Conservation (phyloP, 257 asterid genomes). For the Misopates orontium region DNA sequence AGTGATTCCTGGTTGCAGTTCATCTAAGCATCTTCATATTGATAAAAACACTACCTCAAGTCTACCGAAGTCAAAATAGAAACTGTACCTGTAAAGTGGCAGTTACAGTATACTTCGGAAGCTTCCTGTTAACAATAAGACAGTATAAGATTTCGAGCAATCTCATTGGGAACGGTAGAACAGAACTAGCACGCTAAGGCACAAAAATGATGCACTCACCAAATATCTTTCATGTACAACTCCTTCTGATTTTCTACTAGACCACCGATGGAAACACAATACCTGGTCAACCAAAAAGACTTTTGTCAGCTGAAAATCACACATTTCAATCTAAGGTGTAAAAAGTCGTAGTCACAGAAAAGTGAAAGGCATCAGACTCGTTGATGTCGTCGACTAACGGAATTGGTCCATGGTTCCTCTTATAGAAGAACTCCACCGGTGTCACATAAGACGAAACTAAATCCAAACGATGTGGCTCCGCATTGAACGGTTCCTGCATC, state of each 20-base stretch:
- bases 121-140: constrained; percentile 55
- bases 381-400: constrained; percentile 75
- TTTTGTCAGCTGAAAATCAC: constrained; percentile 21
- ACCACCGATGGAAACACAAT: constrained; percentile 63
- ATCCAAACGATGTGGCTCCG: constrained; percentile 78
- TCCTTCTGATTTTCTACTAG: constrained; percentile 46
- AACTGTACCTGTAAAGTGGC: constrained; percentile 85
- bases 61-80: background rate
- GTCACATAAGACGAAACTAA: constrained; percentile 77
- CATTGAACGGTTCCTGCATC: constrained; percentile 88
- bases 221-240: constrained; percentile 75
- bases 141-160: constrained; percentile 19
- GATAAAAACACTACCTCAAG: background rate
- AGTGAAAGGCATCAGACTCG: constrained; percentile 44
- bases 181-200: constrained; percentile 1
- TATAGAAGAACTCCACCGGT: constrained; percentile 81
- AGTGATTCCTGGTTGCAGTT: background rate
- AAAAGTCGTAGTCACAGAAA: background rate
- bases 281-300: constrained; percentile 48
- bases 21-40: constrained; percentile 1
- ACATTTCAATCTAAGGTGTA: background rate
- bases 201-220: constrained; percentile 49
- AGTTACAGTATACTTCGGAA: constrained; percentile 70
- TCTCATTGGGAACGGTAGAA: background rate
- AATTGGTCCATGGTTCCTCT: constrained; percentile 98